phyloP scores from a whole-genome alignment of 345 rosid genomes.

The Trapa bicornis region DNA sequence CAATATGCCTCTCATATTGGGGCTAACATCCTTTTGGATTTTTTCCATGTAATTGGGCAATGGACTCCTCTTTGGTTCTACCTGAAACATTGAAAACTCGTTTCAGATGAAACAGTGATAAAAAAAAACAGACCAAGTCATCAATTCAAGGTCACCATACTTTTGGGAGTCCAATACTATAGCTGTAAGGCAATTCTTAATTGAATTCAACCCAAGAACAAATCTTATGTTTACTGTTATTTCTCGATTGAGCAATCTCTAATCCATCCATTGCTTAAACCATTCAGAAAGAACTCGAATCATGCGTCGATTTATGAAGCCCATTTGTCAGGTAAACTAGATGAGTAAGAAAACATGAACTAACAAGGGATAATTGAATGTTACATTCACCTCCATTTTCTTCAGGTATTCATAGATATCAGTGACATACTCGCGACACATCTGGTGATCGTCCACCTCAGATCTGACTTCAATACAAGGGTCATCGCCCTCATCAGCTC shows the following conservation, averaged over 20 bases:
- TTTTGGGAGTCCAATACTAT: not conserved
- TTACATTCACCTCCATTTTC: constrained; percentile 17
- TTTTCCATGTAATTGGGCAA: constrained; percentile 39
- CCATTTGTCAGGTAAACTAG: not conserved
- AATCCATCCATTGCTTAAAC: not conserved
- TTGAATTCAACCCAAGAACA: too few relatives aligned
- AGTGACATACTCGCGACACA: constrained; percentile 16
- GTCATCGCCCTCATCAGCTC: not conserved
- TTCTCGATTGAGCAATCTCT: not conserved
- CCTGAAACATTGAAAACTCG: constrained; percentile 11
- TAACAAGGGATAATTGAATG: not conserved
- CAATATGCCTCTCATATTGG: constrained; percentile 46
- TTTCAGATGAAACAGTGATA: not conserved
- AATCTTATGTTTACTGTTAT: not conserved
- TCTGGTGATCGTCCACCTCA: constrained; percentile 16
- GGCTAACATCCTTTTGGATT: constrained; percentile 44
- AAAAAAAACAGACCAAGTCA: not conserved
- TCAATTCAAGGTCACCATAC: not conserved
- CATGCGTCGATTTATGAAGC: not conserved
- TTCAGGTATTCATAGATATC: constrained; percentile 20
- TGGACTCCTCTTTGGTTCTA: constrained; percentile 39
- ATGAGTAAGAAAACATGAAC: not conserved
- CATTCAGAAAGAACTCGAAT: not conserved
- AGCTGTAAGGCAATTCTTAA: too few relatives aligned
- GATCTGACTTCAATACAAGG: too few relatives aligned